Conservation (phyloP, 768 basidiomycete genomes). For the Candolleomyces aberdarensis region DNA sequence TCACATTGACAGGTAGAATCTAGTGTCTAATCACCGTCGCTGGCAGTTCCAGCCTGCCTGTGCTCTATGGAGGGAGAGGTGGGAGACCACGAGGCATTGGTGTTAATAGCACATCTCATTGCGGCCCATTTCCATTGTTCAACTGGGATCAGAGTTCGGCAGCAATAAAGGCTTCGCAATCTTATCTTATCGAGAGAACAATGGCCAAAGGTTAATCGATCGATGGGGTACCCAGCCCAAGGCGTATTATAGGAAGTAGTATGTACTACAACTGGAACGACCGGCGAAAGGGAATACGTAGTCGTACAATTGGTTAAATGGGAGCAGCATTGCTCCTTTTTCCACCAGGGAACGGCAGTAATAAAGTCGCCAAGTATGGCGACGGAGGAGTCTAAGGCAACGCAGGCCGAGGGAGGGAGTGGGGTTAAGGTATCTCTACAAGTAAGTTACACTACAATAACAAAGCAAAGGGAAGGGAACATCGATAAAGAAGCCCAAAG, state of each 20-base stretch:
- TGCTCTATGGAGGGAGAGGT: not conserved
- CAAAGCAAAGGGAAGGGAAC: too few species aligned
- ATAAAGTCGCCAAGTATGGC: not conserved
- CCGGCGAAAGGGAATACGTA: not conserved
- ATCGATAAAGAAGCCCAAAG: too few species aligned
- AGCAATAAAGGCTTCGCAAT: not conserved
- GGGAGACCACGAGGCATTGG: constrained; percentile 5
- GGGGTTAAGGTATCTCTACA: too few species aligned
- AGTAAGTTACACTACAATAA: too few species aligned
- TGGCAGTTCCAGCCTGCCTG: not conserved
- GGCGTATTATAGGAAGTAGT: too few species aligned
- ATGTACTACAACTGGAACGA: not conserved
- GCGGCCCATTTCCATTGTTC: not conserved
- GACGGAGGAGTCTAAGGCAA: too few species aligned
- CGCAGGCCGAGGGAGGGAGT: too few species aligned
- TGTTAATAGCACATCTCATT: not conserved
- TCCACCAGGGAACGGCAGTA: not conserved
- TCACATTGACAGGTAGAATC: constrained; percentile 2
- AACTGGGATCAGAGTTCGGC: constrained; percentile 2
- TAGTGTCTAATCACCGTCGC: not conserved
- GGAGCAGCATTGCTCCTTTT: too few species aligned
- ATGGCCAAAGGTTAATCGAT: not conserved
- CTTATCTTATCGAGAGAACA: not conserved
- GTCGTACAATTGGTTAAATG: not conserved
- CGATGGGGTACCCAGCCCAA: too few species aligned